Evolutionary conservation across 1,139 yeast species (phyloP), one percentile per base, ranked within the genome.

Genomic region (Pichia sp.): DNA sequence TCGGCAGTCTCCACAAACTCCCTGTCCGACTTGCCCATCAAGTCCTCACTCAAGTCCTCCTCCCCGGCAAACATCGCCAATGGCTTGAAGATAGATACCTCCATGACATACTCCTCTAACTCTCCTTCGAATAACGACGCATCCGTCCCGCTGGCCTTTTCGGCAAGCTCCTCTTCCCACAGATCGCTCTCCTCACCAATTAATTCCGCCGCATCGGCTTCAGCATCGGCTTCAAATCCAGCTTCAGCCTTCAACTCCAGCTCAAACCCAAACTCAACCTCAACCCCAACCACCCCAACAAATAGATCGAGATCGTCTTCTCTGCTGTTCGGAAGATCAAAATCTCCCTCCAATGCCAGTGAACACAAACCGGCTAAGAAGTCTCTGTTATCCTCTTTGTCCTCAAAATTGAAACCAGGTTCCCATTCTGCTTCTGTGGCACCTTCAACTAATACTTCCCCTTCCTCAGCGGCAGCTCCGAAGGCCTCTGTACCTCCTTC

Each of bases 341-440:
- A 54, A 38, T 51, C 55, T 4, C 17, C 36, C 30, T 45, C 54
- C 38, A 46, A 47, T 45, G 48, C 55, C 42, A 46, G 44, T 14
- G 56, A 60, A 9, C 40, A 30, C n/a, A 56, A 54, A 38, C 54
- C 58, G 6, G 47, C 51, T 49, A 71, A 74, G 49, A 75, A 76
- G 31, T 62, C 67, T 1, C 36, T 64, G 6, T 57, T 64, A 31
- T 64, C 69, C 1, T 56, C 67, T 1, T 40, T 83, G 14, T 81
- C 86, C 2, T 79, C 85, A 3, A 82, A 82, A 63, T 76, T 82
- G 60, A 80, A 65, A 54, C 42, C 58, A 6, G 42, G 55, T 5
- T 36, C 40, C 40, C 40, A 36, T 14, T 9, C 40, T 4, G 40
- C 40, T 14, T 36, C 40, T 9, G 34, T 4, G 10, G 6, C 40